These are phyloP conservation scores for Tetracladium marchalianum DNA, from an alignment of 495 filamentous ascomycete species.

Conservation along the genomic window DNA sequence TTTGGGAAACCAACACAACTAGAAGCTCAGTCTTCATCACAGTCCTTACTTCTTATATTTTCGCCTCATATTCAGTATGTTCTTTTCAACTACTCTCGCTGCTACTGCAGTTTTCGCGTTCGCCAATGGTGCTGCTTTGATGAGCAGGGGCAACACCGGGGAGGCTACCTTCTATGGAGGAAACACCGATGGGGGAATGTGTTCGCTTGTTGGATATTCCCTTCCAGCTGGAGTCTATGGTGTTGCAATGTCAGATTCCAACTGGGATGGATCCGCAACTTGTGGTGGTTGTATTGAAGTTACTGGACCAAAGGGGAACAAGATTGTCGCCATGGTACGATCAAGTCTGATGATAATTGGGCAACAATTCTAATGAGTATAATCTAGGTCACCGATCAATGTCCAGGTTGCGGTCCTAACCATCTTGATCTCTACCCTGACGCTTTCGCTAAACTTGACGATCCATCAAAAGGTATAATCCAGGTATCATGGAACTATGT, in stretches of 20 bases:
- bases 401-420: constrained; percentile 43
- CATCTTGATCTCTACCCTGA: constrained; percentile 51
- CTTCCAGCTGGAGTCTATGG: constrained; percentile 44
- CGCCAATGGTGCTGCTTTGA: constrained; percentile 10
- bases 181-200: constrained; percentile 46
- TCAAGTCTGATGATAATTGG: background rate
- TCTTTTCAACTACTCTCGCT: constrained; percentile 12
- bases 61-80: constrained; percentile 6
- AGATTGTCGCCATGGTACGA: constrained; percentile 53
- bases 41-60: constrained; percentile 14
- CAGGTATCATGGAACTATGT: constrained; percentile 41
- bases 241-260: constrained; percentile 39
- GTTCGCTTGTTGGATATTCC: constrained; percentile 48
- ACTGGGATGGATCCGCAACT: constrained; percentile 40
- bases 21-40: constrained; percentile 13
- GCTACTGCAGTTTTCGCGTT: constrained; percentile 8
- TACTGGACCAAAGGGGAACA: constrained; percentile 41
- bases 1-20: background rate
- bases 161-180: constrained; percentile 46
- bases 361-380: constrained; percentile 1
- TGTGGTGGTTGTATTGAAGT: constrained; percentile 51
- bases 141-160: constrained; percentile 20
- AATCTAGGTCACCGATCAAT: constrained; percentile 47
- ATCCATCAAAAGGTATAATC: constrained; percentile 41
- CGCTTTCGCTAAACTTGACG: constrained; percentile 40